phyloP scores from a whole-genome alignment of 805 yeast species.

The Kregervanrija delftensis region DNA sequence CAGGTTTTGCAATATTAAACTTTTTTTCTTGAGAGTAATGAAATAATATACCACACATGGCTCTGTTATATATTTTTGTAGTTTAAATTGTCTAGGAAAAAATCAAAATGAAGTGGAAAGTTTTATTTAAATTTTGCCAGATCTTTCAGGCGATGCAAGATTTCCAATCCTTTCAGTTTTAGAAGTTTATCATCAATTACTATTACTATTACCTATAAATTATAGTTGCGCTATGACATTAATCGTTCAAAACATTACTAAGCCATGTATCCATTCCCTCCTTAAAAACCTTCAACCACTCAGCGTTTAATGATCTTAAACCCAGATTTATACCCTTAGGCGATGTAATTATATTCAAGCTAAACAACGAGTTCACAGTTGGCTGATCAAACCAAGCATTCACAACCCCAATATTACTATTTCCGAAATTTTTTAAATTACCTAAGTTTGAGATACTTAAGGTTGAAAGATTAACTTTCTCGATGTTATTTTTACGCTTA shows the following conservation, averaged over 20 bases:
- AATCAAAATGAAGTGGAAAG: too few species aligned
- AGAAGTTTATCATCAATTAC: too few species aligned
- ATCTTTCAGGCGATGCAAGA: not conserved
- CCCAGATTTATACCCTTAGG: slow-evolving; percentile 5
- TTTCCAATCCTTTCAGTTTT: too few species aligned
- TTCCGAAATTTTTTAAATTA: not conserved
- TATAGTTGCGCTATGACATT: too few species aligned
- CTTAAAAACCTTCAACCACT: slow-evolving; percentile 7
- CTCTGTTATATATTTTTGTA: too few species aligned
- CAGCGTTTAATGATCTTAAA: not conserved
- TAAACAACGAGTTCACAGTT: too few species aligned
- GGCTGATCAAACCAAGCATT: slow-evolving; percentile 11
- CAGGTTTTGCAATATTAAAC: slow-evolving; percentile 8
- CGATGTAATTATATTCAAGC: too few species aligned
- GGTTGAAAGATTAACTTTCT: slow-evolving; percentile 12
- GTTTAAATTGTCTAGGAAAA: too few species aligned
- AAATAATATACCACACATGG: slow-evolving; percentile 54
- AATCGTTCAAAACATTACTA: too few species aligned
- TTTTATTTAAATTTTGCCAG: not conserved
- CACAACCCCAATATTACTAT: not conserved
- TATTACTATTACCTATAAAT: too few species aligned
- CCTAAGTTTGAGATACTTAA: slow-evolving; percentile 7
- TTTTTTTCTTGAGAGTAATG: slow-evolving; percentile 17
- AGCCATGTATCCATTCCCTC: not conserved
- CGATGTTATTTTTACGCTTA: slow-evolving; percentile 1